Base-by-base conservation (phyloP, 768 basidiomycete genomes). In the Rhodotorula graminis region DNA sequence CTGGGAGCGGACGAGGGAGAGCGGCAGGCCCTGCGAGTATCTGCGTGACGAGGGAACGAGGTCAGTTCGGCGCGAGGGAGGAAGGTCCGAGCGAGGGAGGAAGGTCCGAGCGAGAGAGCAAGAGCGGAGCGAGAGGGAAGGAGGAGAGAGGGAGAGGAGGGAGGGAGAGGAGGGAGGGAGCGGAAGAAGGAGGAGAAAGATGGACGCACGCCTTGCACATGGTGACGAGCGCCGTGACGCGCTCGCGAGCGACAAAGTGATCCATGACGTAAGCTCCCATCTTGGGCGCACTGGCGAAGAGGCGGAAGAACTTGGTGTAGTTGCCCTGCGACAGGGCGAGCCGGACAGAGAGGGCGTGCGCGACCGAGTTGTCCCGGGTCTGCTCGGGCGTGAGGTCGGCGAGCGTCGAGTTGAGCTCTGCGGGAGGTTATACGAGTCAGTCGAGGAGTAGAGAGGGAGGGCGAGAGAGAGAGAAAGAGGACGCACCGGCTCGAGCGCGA, bases 181-280 rank as follows among this genome's bases (percentile, higher is more conserved):
- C n/a, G n/a, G n/a, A n/a, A n/a, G n/a, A n/a, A n/a, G n/a, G n/a
- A n/a, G n/a, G n/a, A n/a, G n/a, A n/a, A n/a, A n/a, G n/a, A n/a
- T n/a, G n/a, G 49, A 86, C 94, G 79, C 77, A 98, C 96, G 91
- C 90, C 86, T 90, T 96, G 44, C 91, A 87, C 83, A 99, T 94
- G 75, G 90, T 87, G 79, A 92, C 87, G 72, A 99, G 81, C 3
- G 93, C 93, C 70, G 87, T 87, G 67, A 90, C 86, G 70, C 96
- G 84, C 83, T 98, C 96, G 78, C 96, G 86, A 78, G 88, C 87
- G 78, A 97, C 90, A 81, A 98, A 97, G 81, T 97, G 93, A 82
- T 98, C 96, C 92, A 99, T 96, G 79, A 99, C 93, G 81, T 98
- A 98, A 65, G 87, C 93, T 52, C 93, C 92, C 96, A 98, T 98